Conservation (phyloP, 2,329 filamentous ascomycete species). For the Epichloe gansuensis region DNA sequence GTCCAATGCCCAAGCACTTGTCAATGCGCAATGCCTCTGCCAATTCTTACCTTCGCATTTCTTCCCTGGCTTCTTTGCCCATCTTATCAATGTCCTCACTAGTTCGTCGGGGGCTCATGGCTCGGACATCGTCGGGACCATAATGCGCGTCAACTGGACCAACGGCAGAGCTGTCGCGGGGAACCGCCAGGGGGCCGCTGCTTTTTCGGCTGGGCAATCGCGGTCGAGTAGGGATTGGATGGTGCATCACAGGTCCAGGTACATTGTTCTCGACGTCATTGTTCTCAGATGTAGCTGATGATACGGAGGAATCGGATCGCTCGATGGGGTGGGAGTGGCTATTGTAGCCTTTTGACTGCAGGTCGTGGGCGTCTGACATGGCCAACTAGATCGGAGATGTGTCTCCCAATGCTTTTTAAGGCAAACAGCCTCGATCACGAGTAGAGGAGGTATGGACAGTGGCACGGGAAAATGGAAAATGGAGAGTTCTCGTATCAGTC, state of each 20-base stretch:
- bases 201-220: constrained; percentile 61
- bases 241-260: constrained; percentile 33
- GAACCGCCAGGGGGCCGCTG: constrained; percentile 72
- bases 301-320: constrained; percentile 24
- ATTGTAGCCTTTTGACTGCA: constrained; percentile 12
- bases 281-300: constrained; percentile 22
- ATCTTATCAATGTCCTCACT: constrained; percentile 83
- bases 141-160: constrained; percentile 63
- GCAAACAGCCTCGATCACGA: no score
- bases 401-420: no score
- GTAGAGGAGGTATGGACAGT: no score
- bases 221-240: constrained; percentile 46
- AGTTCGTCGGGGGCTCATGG: constrained; percentile 87
- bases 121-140: constrained; percentile 76
- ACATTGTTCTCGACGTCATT: constrained; percentile 19
- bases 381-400: not conserved
- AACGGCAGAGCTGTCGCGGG: constrained; percentile 60
- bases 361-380: constrained; percentile 14
- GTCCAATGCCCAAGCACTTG: not conserved
- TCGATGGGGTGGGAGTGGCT: constrained; percentile 21
- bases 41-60: constrained; percentile 41
- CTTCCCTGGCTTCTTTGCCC: constrained; percentile 65
- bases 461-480: not conserved
- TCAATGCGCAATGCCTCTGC: not conserved
- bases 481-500: not conserved